Evolutionary conservation across 179 eudicot species (phyloP), one percentile per base, ranked within the genome.

Genomic region (Silene noctiflora): DNA sequence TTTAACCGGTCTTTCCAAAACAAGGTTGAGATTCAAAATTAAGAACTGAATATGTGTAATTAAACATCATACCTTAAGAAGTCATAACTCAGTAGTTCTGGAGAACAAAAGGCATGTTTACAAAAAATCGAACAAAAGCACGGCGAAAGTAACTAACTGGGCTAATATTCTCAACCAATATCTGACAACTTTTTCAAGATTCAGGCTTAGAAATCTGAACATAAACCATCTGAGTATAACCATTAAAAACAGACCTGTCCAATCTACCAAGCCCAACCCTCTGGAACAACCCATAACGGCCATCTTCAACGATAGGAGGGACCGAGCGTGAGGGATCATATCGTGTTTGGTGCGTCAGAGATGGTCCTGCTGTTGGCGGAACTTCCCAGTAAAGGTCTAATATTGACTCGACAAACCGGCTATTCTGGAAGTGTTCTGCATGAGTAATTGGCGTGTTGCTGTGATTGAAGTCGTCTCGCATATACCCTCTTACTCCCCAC

Each of bases 401-500:
- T 62, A 85, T 74, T 14, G 99, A 95, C 76, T 95, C 99, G 35
- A 95, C 91, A 82, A 80, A 95, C 83, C 98, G 85, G 85, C 97
- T 89, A 79, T 93, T 93, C 82, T 93, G 78, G 53, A 91, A 95
- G 83, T 95, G 99, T 67, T 88, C 89, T 3, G 73, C n/a, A 31
- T 88, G 79, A n/a, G 97, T 65, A 56, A 95, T 95, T 72, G 86
- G 84, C 82, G 87, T 89, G 83, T 90, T 93, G 75, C 88, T 95
- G 86, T 93, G 99, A 77, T 95, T 95, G 55, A 95, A 95, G 77
- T 93, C 87, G 55, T 95, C 99, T 14, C 98, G 91, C 96, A 88
- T 89, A 33, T 88, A 67, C 51, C 99, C 99, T 87, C 86, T 81
- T 6, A 95, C 99, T n/a, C 99, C 99, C 99, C 99, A 95, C 99